Percentiles rank a stretch among this genome's conserved stretches.
These are phyloP conservation scores for Sugiyamaella qingdaonensis DNA, from an alignment of 805 yeast species.

Conservation along the genomic window DNA sequence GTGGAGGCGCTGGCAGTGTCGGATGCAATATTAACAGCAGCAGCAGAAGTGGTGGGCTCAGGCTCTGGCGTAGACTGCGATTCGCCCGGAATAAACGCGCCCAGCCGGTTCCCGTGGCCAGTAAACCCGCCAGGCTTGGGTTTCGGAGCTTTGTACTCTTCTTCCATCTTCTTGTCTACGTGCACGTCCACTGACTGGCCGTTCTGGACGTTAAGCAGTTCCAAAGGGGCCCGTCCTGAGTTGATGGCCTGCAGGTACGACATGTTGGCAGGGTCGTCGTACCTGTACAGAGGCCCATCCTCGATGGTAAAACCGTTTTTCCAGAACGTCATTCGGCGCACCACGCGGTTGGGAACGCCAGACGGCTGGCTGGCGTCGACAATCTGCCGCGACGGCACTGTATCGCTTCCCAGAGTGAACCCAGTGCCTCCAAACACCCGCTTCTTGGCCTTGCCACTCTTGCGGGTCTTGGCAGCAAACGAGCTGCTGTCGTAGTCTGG, in stretches of 20 bases:
- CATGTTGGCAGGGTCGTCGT: conserved; percentile 89
- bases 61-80: conserved; percentile 20
- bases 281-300: conserved; percentile 78
- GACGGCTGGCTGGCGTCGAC: conserved; percentile 10
- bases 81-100: conserved; percentile 85
- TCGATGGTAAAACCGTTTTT: conserved; percentile 94
- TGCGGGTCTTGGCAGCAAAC: conserved; percentile 1
- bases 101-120: conserved; percentile 82
- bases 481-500: background rate
- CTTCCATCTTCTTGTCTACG: conserved; percentile 76
- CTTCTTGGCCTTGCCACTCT: conserved; percentile 14
- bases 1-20: too few species aligned
- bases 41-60: conserved; percentile 25
- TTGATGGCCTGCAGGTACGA: conserved; percentile 74
- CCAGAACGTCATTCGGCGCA: conserved; percentile 90
- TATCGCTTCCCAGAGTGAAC: conserved; percentile 32
- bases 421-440: conserved; percentile 31
- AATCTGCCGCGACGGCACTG: conserved; percentile 22
- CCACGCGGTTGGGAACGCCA: conserved; percentile 47
- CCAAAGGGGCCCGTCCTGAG: conserved; percentile 86
- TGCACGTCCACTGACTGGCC: conserved; percentile 93
- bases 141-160: conserved; percentile 72
- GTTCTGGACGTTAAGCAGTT: conserved; percentile 71
- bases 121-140: conserved; percentile 58
- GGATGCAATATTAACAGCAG: conserved; percentile 15